Conservation (phyloP, 1,284 basidiomycete species). For the Caloboletus firmus region DNA sequence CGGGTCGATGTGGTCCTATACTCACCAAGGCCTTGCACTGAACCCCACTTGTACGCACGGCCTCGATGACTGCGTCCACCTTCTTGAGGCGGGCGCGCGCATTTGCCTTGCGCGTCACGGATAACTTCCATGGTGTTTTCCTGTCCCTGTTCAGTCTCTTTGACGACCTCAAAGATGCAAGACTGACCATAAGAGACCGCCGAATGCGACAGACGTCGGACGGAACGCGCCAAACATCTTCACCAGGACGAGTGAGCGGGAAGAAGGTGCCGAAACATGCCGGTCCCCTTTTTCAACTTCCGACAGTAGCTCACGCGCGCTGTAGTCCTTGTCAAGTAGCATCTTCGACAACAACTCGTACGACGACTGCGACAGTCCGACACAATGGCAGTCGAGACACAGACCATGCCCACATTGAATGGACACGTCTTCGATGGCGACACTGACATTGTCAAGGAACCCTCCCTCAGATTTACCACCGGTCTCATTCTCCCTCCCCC, state of each 20-base stretch:
- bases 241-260: not conserved
- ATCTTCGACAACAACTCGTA: conserved; percentile 19
- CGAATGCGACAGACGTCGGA: conserved; percentile 61
- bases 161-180: not conserved
- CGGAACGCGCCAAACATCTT: conserved; percentile 79
- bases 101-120: conserved; percentile 88
- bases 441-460: conserved; percentile 42
- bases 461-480: conserved; percentile 61
- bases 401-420: conserved; percentile 36
- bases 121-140: conserved; percentile 95
- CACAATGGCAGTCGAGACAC: conserved; percentile 46
- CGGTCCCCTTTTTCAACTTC: conserved; percentile 27
- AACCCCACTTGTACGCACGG: conserved; percentile 80
- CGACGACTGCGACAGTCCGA: conserved; percentile 25
- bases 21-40: conserved; percentile 73
- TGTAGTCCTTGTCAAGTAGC: not conserved
- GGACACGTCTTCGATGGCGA: conserved; percentile 42
- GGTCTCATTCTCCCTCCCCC: conserved; percentile 91
- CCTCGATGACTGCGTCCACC: conserved; percentile 91
- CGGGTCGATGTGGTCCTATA: conserved; percentile 10
- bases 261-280: conserved; percentile 24
- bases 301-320: conserved; percentile 10
- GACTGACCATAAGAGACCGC: conserved; percentile 76
- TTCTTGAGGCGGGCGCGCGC: conserved; percentile 85
- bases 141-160: conserved; percentile 43